Evolutionary conservation across 768 basidiomycete genomes (phyloP).

Genomic region (Paxillus involutus): DNA sequence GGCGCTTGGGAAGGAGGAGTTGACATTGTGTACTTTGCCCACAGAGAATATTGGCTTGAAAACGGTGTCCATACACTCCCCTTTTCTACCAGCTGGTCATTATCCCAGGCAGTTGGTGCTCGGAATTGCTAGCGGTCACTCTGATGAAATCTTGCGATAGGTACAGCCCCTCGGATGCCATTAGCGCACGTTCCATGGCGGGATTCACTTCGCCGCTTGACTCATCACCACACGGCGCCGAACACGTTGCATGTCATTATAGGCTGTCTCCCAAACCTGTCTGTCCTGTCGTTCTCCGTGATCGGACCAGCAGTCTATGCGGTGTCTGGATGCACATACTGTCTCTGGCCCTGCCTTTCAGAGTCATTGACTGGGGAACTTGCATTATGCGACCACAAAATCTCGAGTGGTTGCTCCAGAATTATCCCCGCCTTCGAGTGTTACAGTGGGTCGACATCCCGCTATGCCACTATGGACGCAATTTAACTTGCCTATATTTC

Average conservation of each 20-base stretch:
- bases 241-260: conserved; percentile 5
- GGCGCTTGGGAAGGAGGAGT: too few species aligned
- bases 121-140: neutral
- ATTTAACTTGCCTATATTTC: neutral
- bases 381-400: neutral
- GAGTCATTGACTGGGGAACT: neutral
- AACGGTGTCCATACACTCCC: conserved; percentile 2
- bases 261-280: conserved; percentile 2
- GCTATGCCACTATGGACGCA: neutral
- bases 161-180: neutral
- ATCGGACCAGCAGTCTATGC: neutral
- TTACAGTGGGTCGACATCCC: neutral
- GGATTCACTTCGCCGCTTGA: conserved; percentile 2
- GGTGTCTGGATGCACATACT: neutral
- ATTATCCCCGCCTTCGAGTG: neutral
- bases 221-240: neutral
- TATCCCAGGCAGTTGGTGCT: neutral
- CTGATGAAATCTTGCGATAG: neutral
- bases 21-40: too few species aligned
- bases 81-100: conserved; percentile 7
- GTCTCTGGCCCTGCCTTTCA: neutral
- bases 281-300: neutral
- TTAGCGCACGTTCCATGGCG: neutral
- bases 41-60: too few species aligned
- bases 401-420: neutral